Conservation (phyloP, 306 rosid genomes). For the Glycine tomentella region DNA sequence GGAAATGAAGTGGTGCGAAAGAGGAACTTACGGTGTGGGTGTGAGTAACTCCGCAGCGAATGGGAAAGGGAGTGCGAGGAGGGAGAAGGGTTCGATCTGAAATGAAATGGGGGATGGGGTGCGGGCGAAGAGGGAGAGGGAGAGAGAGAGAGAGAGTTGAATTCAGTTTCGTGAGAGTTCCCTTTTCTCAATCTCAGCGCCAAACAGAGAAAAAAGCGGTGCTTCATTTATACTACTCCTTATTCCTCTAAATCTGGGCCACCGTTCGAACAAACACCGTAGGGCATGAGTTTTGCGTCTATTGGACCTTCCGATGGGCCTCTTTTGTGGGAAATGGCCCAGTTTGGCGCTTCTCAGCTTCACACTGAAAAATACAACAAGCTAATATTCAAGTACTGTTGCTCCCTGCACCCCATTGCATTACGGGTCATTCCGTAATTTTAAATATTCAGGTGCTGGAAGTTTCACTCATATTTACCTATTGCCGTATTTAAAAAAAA, state of each 20-base stretch:
- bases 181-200: constrained; percentile 53
- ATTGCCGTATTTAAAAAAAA: too few relatives aligned
- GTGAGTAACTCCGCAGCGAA: constrained; percentile 36
- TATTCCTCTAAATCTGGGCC: constrained; percentile 78
- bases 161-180: constrained; percentile 46
- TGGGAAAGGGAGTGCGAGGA: neutral
- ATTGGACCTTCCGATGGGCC: too few relatives aligned
- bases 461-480: too few relatives aligned
- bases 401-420: too few relatives aligned
- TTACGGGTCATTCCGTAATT: too few relatives aligned
- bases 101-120: constrained; percentile 24
- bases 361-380: too few relatives aligned
- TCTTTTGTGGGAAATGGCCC: too few relatives aligned
- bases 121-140: constrained; percentile 7
- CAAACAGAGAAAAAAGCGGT: constrained; percentile 61
- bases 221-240: constrained; percentile 25
- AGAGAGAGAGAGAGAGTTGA: constrained; percentile 14
- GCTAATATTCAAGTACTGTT: too few relatives aligned
- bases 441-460: too few relatives aligned
- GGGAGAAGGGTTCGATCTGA: constrained; percentile 53
- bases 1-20: neutral
- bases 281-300: neutral
- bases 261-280: constrained; percentile 30
- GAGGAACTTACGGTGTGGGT: constrained; percentile 51
- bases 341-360: too few relatives aligned